Evolutionary conservation across 768 basidiomycete genomes (phyloP), one percentile per base, ranked within the genome.

Genomic region (Lyophyllum semitale): DNA sequence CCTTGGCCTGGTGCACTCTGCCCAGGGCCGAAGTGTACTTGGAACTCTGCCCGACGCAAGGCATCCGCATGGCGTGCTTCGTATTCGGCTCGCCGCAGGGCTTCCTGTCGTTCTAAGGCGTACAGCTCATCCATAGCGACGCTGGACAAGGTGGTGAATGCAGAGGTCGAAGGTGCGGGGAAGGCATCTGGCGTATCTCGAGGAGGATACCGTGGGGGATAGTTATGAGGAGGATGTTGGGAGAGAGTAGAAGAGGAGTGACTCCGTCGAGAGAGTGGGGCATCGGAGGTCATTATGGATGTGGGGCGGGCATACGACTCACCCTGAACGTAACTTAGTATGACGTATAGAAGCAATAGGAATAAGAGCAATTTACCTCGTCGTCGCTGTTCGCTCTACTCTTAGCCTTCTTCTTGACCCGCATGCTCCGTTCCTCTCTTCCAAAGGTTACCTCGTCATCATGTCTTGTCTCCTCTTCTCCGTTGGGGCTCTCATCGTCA

Each of bases 71-170:
- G 89, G 9, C 84, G 77, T 9, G 86, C 81, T 67, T 94, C 91
- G 71, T 88, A 96, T 66, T 93, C 89, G n/a, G 91, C 93, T 32
- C 93, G 79, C 18, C 93, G 80, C 29, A 86, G 70, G 3, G 92
- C 88, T 69, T 97, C 95, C 56, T 87, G 82, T 35, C 87, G 87
- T 68, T 98, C 95, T 27, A 98, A 85, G 61, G 88, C 86, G 63
- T 91, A 88, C 8, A 98, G 81, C 66, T 97, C 93, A 54, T 93
- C 93, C 73, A 95, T 88, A 2, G 95, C 94, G 18, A 89, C 75
- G 27, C 75, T 87, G 42, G 88, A 88, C 18, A 91, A 70, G 1
- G 88, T 79, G n/a, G 83, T 82, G 63, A 91, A 84, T 2, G 88
- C 78, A 30, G 84, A 73, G 11, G 73, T 23, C 47, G 63, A 29